Evolutionary conservation across 495 filamentous ascomycete genomes (phyloP).

Genomic region (Hypoxylon lienhwacheense): DNA sequence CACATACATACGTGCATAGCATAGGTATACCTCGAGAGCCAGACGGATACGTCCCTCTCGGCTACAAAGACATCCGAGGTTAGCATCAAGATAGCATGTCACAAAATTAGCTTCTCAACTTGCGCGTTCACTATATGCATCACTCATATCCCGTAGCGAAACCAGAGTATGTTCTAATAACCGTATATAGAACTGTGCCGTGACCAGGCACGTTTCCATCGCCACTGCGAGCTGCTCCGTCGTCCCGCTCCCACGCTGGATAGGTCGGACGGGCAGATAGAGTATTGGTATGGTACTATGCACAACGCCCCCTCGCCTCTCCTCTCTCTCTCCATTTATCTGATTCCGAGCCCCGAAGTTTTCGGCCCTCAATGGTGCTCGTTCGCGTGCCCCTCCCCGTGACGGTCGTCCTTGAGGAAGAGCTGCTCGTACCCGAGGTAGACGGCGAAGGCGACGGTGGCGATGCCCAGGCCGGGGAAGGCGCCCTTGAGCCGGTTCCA

Average conservation of each 20-base stretch:
- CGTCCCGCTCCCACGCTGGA: constrained; percentile 5
- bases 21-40: too few species aligned
- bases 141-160: too few species aligned
- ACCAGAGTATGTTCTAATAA: too few species aligned
- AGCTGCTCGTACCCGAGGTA: constrained; percentile 89
- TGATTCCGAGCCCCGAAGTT: not conserved
- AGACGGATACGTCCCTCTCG: too few species aligned
- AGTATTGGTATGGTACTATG: constrained; percentile 4
- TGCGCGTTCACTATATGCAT: too few species aligned
- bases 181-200: not conserved
- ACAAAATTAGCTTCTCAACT: too few species aligned
- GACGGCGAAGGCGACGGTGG: constrained; percentile 81
- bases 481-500: constrained; percentile 82
- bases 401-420: constrained; percentile 78
- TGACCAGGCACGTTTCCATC: not conserved
- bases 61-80: too few species aligned
- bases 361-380: constrained; percentile 45
- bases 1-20: too few species aligned
- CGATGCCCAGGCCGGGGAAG: constrained; percentile 90
- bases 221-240: not conserved
- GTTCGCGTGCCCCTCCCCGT: constrained; percentile 53
- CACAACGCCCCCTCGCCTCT: constrained; percentile 16
- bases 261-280: constrained; percentile 11
- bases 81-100: too few species aligned
- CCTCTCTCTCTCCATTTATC: not conserved